phyloP scores from a whole-genome alignment of 2,329 filamentous ascomycete genomes.

The Rhexocercosporidium sp. region DNA sequence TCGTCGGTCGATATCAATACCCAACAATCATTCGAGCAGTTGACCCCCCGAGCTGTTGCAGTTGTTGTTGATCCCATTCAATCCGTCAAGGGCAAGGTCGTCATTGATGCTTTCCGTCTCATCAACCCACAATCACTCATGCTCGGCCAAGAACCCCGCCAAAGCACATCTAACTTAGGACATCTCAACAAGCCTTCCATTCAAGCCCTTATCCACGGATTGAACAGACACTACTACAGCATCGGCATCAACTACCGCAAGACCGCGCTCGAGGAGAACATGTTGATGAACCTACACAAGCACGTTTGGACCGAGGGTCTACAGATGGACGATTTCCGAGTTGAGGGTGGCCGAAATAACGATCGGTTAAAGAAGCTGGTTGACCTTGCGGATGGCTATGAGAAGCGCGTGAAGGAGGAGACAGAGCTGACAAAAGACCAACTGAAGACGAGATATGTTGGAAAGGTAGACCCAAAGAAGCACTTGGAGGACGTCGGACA shows the following conservation, averaged over 20 bases:
- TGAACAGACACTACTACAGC: slow-evolving; percentile 99
- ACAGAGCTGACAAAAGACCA: slow-evolving; percentile 97
- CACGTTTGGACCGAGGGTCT: slow-evolving; percentile 98
- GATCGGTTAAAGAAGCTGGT: slow-evolving; percentile 89
- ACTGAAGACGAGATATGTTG: slow-evolving; percentile 97
- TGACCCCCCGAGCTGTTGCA: slow-evolving; percentile 94
- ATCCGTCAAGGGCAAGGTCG: slow-evolving; percentile 99
- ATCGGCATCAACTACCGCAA: slow-evolving; percentile 99
- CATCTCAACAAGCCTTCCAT: slow-evolving; percentile 99
- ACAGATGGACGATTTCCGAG: slow-evolving; percentile 93
- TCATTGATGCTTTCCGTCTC: slow-evolving; percentile 97
- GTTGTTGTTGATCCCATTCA: slow-evolving; percentile 99
- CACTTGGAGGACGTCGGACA: slow-evolving; percentile 97
- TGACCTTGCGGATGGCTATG: slow-evolving; percentile 89
- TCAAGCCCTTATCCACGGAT: slow-evolving; percentile 95
- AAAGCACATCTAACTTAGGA: slow-evolving; percentile 96
- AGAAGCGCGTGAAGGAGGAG: slow-evolving; percentile 99
- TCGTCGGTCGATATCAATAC: slow-evolving; percentile 99
- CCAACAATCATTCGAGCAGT: slow-evolving; percentile 99
- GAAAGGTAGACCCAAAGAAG: slow-evolving; percentile 99
- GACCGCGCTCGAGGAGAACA: slow-evolving; percentile 96
- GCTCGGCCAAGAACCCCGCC: slow-evolving; percentile 95
- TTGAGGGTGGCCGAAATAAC: slow-evolving; percentile 84
- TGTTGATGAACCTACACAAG: slow-evolving; percentile 99
- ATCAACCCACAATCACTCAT: slow-evolving; percentile 98